Evolutionary conservation across 768 basidiomycete genomes (phyloP), one percentile per base, ranked within the genome.

Genomic region (Mycena albidolilacea): DNA sequence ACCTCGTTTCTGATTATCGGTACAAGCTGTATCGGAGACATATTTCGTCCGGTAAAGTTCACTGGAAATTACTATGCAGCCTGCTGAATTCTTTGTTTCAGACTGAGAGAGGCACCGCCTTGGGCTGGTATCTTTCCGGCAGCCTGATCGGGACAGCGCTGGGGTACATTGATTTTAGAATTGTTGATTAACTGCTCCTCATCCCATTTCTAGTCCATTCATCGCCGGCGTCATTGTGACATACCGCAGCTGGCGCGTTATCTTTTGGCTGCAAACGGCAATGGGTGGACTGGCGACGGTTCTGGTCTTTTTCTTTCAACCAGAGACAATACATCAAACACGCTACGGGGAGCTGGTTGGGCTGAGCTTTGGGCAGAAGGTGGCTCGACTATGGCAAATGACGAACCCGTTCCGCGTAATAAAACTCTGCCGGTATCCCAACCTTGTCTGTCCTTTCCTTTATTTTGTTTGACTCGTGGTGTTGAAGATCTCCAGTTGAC

Each of bases 41-140:
- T 76, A 44, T 76, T 73, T 35, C 59, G 71, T 64, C 75, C 75
- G 23, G 75, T 76, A 44, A 21, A 39, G 10, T 23, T 15, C 30
- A 4, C 30, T 30, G 30, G 4, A 4, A 30, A 30, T 4, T 1
- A 10, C 43, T n/a, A 11, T 30, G 8, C 10, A 3, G 35, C 46
- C 14, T 39, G 19, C 5, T n/a, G 30, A 37, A 14, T 3, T 11
- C 15, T 11, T 37, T 67, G 37, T 35, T 57, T 2, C 14, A 76
- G 75, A 64, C 63, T 11, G 75, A 76, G 41, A 37, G 75, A 64
- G 75, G 71, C 1, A 76, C 75, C 5, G 75, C 75, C 12, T 54
- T 76, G 69, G 65, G 75, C 19, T 76, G 75, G 75, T 76, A 67
- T 52, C 64, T 76, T 57, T 76, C 75, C 6, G 75, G 75, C 0